Percentiles rank a stretch among this genome's conserved stretches.
Conservation (phyloP, 2,329 filamentous ascomycete species). For the Fonsecaea nubica region DNA sequence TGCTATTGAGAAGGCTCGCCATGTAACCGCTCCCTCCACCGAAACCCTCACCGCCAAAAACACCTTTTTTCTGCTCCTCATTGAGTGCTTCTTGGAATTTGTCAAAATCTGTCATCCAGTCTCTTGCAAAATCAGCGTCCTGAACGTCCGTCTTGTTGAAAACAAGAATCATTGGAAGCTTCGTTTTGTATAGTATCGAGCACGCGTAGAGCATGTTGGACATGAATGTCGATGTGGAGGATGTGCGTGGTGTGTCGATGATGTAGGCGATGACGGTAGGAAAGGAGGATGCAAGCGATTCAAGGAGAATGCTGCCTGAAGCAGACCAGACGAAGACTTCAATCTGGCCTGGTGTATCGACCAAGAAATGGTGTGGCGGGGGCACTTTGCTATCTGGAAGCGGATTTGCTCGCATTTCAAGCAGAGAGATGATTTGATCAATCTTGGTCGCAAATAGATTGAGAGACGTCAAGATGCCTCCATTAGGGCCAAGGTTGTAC, state of each 20-base stretch:
- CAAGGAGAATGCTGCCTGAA: slow-evolving; percentile 89
- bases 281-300: slow-evolving; percentile 89
- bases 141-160: slow-evolving; percentile 99
- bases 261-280: slow-evolving; percentile 97
- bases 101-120: slow-evolving; percentile 99
- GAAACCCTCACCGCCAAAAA: slow-evolving; percentile 75
- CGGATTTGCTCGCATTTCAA: slow-evolving; percentile 84
- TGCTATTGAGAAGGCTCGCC: slow-evolving; percentile 92
- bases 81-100: slow-evolving; percentile 87
- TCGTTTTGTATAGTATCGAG: slow-evolving; percentile 98
- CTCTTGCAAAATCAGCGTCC: slow-evolving; percentile 86
- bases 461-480: slow-evolving; percentile 90
- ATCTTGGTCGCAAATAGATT: slow-evolving; percentile 99
- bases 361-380: slow-evolving; percentile 80
- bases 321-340: slow-evolving; percentile 99
- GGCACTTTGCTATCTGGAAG: slow-evolving; percentile 66
- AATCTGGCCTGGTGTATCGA: slow-evolving; percentile 97
- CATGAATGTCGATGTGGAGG: slow-evolving; percentile 97
- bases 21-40: slow-evolving; percentile 90
- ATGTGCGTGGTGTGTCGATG: slow-evolving; percentile 93
- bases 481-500: slow-evolving; percentile 96
- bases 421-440: slow-evolving; percentile 85
- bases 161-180: slow-evolving; percentile 96
- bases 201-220: slow-evolving; percentile 99
- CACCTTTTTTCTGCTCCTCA: slow-evolving; percentile 78